phyloP scores from a whole-genome alignment of 441 rosid genomes.

The Populus hybrid region DNA sequence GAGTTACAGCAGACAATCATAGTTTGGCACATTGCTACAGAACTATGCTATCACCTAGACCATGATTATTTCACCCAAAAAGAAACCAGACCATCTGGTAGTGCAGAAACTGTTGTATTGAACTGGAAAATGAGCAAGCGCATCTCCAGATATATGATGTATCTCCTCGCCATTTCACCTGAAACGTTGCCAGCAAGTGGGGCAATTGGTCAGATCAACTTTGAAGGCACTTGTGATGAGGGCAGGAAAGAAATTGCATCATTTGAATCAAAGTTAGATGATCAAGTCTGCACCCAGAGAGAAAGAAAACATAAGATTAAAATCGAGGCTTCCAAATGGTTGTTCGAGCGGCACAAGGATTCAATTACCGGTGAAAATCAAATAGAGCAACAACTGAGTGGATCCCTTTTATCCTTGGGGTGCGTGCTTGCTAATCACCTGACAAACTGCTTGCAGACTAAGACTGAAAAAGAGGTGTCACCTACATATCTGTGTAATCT shows the following conservation, averaged over 20 bases:
- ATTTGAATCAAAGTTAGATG: not conserved
- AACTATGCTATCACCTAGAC: constrained; percentile 30
- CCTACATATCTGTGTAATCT: too few species aligned
- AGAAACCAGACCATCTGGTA: not conserved
- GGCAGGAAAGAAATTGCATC: constrained; percentile 6
- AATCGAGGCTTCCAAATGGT: too few species aligned
- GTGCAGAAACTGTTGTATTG: accelerated
- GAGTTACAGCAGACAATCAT: constrained; percentile 47
- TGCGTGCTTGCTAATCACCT: too few species aligned
- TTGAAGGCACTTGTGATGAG: constrained; percentile 31
- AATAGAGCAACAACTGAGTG: too few species aligned
- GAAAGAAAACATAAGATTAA: not conserved
- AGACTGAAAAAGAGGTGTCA: too few species aligned
- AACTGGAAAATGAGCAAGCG: constrained; percentile 30
- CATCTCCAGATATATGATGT: constrained; percentile 46
- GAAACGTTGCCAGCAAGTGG: constrained; percentile 28
- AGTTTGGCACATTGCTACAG: constrained; percentile 50
- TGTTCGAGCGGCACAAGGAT: not conserved
- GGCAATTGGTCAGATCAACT: constrained; percentile 44
- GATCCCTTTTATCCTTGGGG: too few species aligned
- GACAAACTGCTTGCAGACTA: too few species aligned
- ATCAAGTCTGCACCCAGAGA: not conserved
- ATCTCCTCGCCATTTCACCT: constrained; percentile 38
- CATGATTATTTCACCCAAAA: not conserved
- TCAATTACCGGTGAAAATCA: not conserved